Evolutionary conservation across 2,329 filamentous ascomycete species (phyloP), one percentile per base, ranked within the genome.

Genomic region (Dothistroma pini): DNA sequence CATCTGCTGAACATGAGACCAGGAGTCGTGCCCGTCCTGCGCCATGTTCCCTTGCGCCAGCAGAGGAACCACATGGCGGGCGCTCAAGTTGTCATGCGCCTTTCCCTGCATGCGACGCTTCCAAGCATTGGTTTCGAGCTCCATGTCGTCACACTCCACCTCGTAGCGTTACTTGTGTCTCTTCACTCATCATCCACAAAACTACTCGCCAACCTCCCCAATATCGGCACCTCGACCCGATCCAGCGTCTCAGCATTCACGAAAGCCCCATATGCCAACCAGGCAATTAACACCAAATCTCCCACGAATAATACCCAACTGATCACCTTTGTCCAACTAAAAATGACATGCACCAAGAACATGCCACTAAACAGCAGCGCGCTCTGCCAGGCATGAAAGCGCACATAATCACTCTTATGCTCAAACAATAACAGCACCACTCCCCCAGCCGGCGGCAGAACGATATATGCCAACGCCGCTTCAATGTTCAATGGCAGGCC

Each of bases 381-480:
- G 19, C 66, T 69, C 77, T 99, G 95, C 93, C 95, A 99, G 8
- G 95, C 95, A 76, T 99, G 95, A 69, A 97, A 97, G 65, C 95
- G 85, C 60, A 99, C 95, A 76, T 96, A 99, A 78, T 99, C 95
- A 73, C 92, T 97, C 80, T 96, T 95, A 72, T 93, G 86, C 82
- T 99, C 95, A 65, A 93, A 75, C 50, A 97, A 84, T 67, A 99
- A 77, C 69, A 99, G 77, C 67, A 96, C 75, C 29, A 97, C 90
- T 2, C 89, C 90, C 2, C 93, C 95, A 0, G 93, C 82, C 0
- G 95, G 95, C 64, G 95, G 95, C 14, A 96, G 78, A 54, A 89
- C 80, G 63, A 97, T 74, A 75, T 99, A 99, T 56, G 95, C 93
- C 71, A 97, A 78, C 73, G 89, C 90, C 6, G 95, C 93, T 80